Base-by-base conservation (phyloP, 257 asterid genomes). In the Capsicum chinense region DNA sequence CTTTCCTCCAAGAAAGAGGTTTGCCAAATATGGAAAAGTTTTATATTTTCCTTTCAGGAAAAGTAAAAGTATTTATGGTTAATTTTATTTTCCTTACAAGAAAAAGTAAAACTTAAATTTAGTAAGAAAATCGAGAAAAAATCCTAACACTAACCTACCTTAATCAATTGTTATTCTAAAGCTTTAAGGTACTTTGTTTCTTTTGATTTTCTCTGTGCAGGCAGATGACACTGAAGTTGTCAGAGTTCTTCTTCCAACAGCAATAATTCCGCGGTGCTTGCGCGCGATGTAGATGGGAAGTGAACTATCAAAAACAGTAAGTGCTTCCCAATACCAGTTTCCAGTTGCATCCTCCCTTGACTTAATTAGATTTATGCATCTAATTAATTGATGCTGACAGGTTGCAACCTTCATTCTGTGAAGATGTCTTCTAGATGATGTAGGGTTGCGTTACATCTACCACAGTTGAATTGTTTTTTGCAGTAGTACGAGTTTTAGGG, bases 341-440 rank as follows among this genome's bases (percentile, higher is more conserved):
- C 42, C 73, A 7, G 8, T 33, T 26, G 33, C 8, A 50, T 74
- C 80, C 7, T 48, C 60, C 60, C 44, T 74, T 48, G 19, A 39
- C 78, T 48, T 50, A 3, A 6, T 19, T 33, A 6, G 60, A 13
- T 74, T 74, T 74, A 74, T 74, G 44, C 60, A 48, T 74, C 60
- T 73, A 57, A 54, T 33, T 42, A 33, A 3, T 4, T 35, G 14
- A 12, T 84, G 70, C 67, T 83, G 78, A 79, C 86, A 88, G 92
- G 88, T 88, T 33, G 88, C 90, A 33, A 86, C 89, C 70, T 84
- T 83, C 80, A 82, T 90, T 70, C 52, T 90, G 86, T 87, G 82
- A 67, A 69, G 54, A 73, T 88, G 44, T 66, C 78, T 88, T 83
- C 85, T 79, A 59, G 89, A 87, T 69, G 85, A 84, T 67, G 68